These are phyloP conservation scores for grape (Vitis vinifera) DNA, from an alignment of 164 flowering plant genomes.

Conservation along the genomic window DNA sequence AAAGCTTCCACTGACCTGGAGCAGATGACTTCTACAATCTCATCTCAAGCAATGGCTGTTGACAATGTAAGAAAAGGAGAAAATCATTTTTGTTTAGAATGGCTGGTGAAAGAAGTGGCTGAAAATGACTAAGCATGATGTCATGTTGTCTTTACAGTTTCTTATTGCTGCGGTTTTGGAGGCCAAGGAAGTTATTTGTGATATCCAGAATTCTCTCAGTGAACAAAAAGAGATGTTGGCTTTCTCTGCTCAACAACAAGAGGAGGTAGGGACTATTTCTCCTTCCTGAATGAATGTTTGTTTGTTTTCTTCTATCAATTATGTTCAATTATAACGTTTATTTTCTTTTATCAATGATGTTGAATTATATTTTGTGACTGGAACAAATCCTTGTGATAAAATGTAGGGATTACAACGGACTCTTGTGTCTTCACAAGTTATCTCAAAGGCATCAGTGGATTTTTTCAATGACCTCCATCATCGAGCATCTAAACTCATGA, in stretches of 20 bases:
- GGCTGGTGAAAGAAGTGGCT: background rate
- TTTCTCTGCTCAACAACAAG: constrained; percentile 56
- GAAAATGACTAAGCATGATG: background rate
- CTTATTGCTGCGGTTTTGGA: constrained; percentile 46
- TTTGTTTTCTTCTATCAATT: background rate
- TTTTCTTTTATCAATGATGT: background rate
- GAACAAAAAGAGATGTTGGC: constrained; percentile 55
- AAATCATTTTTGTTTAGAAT: background rate
- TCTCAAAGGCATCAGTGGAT: constrained; percentile 56
- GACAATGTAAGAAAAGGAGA: constrained; percentile 51
- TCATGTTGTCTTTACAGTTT: constrained; percentile 42
- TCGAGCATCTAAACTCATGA: constrained; percentile 48
- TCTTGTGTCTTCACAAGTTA: constrained; percentile 54
- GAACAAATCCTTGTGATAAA: constrained; percentile 4
- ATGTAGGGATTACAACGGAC: constrained; percentile 58
- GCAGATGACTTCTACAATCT: constrained; percentile 44
- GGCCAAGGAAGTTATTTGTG: constrained; percentile 52
- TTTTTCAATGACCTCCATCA: constrained; percentile 50
- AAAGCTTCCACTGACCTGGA: constrained; percentile 56
- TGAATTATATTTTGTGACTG: background rate
- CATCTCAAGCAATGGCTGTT: constrained; percentile 39
- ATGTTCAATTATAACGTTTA: background rate
- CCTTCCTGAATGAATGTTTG: background rate
- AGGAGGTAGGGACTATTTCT: constrained; percentile 45
- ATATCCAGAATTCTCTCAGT: constrained; percentile 50